Percentiles rank a stretch among this genome's conserved stretches.
Evolutionary conservation across 805 yeast species (phyloP).

Genomic region (Blastobotrys attinorum): DNA sequence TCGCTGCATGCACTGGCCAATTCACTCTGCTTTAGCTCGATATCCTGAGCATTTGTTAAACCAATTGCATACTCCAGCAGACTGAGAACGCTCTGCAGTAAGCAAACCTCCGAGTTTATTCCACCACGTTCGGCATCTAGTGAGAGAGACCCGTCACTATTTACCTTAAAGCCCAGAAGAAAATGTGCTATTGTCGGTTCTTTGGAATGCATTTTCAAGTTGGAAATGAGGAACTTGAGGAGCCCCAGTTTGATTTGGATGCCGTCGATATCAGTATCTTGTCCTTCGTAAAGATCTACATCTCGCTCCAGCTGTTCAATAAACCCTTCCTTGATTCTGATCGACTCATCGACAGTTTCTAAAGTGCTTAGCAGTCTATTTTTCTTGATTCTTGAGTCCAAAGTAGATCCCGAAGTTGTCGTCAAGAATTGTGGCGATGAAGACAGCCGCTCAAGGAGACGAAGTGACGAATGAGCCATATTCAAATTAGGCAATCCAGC

Average conservation of each 20-base stretch:
- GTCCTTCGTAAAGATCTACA: conserved; percentile 7
- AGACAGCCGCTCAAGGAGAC: conserved; percentile 45
- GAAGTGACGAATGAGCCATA: conserved; percentile 47
- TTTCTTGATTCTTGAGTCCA: conserved; percentile 33
- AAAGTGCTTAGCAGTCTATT: conserved; percentile 63
- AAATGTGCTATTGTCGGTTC: conserved; percentile 60
- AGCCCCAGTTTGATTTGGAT: conserved; percentile 48
- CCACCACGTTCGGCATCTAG: conserved; percentile 39
- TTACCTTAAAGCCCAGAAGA: conserved; percentile 62
- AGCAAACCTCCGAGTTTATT: conserved; percentile 45
- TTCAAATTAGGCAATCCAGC: conserved; percentile 48
- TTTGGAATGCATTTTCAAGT: conserved; percentile 36
- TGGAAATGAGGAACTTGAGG: conserved; percentile 47
- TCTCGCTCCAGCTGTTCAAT: conserved; percentile 55
- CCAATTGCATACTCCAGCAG: conserved; percentile 43
- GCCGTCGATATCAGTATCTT: conserved; percentile 22
- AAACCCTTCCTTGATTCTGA: conserved; percentile 63
- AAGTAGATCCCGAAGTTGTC: conserved; percentile 19
- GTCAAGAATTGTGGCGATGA: conserved; percentile 40
- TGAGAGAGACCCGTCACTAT: conserved; percentile 45
- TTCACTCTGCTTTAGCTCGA: conserved; percentile 33
- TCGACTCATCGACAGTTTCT: conserved; percentile 71
- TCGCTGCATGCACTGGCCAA: conserved; percentile 54
- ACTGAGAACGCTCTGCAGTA: conserved; percentile 46
- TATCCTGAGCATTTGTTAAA: conserved; percentile 40